A percentile compares a stretch with the other conserved stretches of the same genome.
phyloP scores from a whole-genome alignment of 129 eudicot species.

The Heracleum sosnowskyi region DNA sequence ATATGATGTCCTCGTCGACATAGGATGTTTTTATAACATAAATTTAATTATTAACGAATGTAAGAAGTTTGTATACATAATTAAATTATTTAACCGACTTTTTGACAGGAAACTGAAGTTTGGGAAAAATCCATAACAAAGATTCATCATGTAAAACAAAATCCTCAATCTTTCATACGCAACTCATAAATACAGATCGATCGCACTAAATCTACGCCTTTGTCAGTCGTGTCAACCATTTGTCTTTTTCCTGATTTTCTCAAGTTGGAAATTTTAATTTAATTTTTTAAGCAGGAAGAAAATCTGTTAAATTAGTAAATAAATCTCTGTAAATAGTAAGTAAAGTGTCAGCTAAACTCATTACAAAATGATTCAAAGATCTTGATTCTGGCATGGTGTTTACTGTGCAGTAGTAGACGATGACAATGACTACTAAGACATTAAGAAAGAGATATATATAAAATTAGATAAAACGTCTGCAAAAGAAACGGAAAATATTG shows the following conservation, averaged over 20 bases:
- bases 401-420: neutral
- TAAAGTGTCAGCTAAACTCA: neutral
- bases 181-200: neutral
- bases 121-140: neutral
- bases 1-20: neutral
- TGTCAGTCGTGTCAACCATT: neutral
- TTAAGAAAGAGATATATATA: neutral
- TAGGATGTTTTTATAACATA: neutral
- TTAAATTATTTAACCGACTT: neutral
- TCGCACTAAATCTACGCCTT: neutral
- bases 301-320: no score
- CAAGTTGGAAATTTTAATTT: neutral
- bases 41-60: neutral
- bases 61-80: neutral
- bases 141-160: conserved; percentile 2
- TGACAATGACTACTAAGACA: neutral
- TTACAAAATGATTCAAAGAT: neutral
- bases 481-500: neutral
- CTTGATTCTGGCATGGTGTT: neutral
- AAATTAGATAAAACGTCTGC: no score
- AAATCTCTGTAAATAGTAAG: neutral
- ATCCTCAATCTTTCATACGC: neutral
- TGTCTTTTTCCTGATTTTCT: neutral
- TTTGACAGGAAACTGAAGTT: neutral
- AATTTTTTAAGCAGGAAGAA: neutral